phyloP scores from a whole-genome alignment of 2,329 filamentous ascomycete genomes.

The Setomelanomma holmii region DNA sequence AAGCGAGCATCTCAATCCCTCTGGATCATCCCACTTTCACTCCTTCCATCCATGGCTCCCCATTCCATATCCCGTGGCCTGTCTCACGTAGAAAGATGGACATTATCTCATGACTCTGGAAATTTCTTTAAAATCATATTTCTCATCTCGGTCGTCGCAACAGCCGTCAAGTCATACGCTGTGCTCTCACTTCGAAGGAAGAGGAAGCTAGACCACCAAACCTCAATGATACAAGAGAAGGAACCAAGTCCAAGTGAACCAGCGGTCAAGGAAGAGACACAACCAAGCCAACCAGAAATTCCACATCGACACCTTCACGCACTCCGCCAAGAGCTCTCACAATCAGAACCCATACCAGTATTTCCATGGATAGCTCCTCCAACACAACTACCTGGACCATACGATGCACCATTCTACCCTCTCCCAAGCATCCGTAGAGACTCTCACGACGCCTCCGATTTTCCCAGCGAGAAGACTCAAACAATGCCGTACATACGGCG shows the following conservation, averaged over 20 bases:
- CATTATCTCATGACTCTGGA: conserved; percentile 4
- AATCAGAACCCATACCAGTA: conserved; percentile 29
- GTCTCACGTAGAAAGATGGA: conserved; percentile 19
- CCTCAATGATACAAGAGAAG: conserved; percentile 7
- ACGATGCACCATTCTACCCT: conserved; percentile 45
- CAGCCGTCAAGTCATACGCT: conserved; percentile 21
- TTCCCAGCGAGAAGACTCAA: conserved; percentile 7
- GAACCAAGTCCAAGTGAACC: conserved; percentile 4
- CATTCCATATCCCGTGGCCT: conserved; percentile 20
- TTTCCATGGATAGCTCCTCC: conserved; percentile 44
- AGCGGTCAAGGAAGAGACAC: conserved; percentile 5
- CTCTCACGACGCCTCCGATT: conserved; percentile 16
- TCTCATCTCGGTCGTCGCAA: conserved; percentile 24
- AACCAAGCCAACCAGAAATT: conserved; percentile 2
- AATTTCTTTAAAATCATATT: conserved; percentile 24
- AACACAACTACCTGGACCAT: conserved; percentile 42
- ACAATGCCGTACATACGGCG: conserved; percentile 35
- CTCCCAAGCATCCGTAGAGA: conserved; percentile 34
- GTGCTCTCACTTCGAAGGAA: conserved; percentile 21
- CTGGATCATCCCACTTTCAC: conserved; percentile 16
- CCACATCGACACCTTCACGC: conserved; percentile 21
- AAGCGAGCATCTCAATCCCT: conserved; percentile 28
- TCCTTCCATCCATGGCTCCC: conserved; percentile 40
- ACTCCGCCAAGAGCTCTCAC: conserved; percentile 20
- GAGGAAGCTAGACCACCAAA: conserved; percentile 16